Conservation (phyloP, 1,284 basidiomycete species). For the Pisolithus thermaeus region DNA sequence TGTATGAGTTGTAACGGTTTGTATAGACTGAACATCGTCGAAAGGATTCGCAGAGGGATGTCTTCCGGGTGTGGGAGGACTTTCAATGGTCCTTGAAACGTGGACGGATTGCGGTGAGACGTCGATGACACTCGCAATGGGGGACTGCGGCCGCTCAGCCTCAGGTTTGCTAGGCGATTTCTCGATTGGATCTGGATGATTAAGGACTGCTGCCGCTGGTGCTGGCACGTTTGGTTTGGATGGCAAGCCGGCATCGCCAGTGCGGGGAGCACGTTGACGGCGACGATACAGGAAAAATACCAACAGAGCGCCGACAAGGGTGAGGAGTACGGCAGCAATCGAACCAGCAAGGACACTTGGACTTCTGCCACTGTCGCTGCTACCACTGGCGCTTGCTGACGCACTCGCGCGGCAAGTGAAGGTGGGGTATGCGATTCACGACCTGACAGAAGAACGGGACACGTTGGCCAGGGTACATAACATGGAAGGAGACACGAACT, state of each 20-base stretch:
- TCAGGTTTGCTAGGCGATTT: slow-evolving; percentile 35
- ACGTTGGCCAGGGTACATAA: slow-evolving; percentile 5
- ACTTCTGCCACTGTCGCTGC: slow-evolving; percentile 41
- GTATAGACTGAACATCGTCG: slow-evolving; percentile 67
- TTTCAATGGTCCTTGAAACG: slow-evolving; percentile 26
- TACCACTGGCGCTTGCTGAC: slow-evolving; percentile 9
- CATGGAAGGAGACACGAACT: slow-evolving; percentile 35
- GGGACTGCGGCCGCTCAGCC: slow-evolving; percentile 20
- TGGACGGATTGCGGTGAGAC: slow-evolving; percentile 47
- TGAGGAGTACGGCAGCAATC: slow-evolving; percentile 56
- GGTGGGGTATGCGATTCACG: slow-evolving; percentile 48
- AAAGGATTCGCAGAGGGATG: slow-evolving; percentile 58
- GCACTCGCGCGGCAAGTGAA: slow-evolving; percentile 27
- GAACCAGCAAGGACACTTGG: slow-evolving; percentile 71
- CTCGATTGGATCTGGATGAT: slow-evolving; percentile 70
- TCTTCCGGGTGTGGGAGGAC: slow-evolving; percentile 14
- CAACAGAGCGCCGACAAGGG: slow-evolving; percentile 45
- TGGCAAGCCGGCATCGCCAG: slow-evolving; percentile 30
- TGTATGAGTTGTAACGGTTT: slow-evolving; percentile 62
- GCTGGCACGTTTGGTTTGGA: slow-evolving; percentile 61
- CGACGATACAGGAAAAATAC: slow-evolving; percentile 64
- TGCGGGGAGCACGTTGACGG: slow-evolving; percentile 29
- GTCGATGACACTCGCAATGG: slow-evolving; percentile 48
- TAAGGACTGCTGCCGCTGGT: slow-evolving; percentile 67
- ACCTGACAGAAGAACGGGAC: slow-evolving; percentile 34